These are phyloP conservation scores for Lactarius deliciosus DNA, from an alignment of 768 basidiomycete genomes.

Conservation along the genomic window DNA sequence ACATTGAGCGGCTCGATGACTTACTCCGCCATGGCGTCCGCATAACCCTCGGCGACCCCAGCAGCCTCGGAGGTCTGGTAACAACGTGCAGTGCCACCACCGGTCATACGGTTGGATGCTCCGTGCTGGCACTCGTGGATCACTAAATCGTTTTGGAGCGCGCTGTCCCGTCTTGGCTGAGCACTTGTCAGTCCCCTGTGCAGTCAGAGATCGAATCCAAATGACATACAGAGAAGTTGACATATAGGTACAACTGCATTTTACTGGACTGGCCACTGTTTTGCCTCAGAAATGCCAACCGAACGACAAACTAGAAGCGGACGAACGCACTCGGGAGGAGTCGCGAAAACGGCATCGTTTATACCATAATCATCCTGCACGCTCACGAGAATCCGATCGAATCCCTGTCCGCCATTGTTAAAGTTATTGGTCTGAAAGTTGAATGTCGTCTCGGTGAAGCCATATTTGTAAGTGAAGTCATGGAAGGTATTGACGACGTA, in stretches of 20 bases:
- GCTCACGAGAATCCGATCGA: constrained; percentile 50
- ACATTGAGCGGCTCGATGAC: not conserved
- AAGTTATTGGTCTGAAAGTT: constrained; percentile 63
- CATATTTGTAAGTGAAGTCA: constrained; percentile 44
- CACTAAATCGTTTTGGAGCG: constrained; percentile 59
- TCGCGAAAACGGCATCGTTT: constrained; percentile 47
- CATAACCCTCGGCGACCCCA: constrained; percentile 42
- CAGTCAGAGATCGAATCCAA: constrained; percentile 20
- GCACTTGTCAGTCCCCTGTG: not conserved
- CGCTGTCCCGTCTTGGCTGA: constrained; percentile 61
- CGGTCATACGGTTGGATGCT: constrained; percentile 35
- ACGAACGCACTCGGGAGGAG: constrained; percentile 44
- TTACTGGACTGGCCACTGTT: constrained; percentile 40
- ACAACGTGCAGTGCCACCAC: constrained; percentile 57
- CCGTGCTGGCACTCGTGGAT: constrained; percentile 47
- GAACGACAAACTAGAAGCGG: not conserved
- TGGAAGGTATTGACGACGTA: constrained; percentile 49
- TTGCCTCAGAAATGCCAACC: not conserved
- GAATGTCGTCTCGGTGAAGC: constrained; percentile 57
- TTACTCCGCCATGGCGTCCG: constrained; percentile 39
- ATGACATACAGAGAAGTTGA: constrained; percentile 33
- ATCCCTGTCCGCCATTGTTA: constrained; percentile 31
- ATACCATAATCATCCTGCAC: constrained; percentile 49
- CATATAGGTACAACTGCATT: constrained; percentile 44
- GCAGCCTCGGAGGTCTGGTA: constrained; percentile 61